Evolutionary conservation across 1,284 basidiomycete species (phyloP).

Genomic region (Ceratobasidium papillatum): DNA sequence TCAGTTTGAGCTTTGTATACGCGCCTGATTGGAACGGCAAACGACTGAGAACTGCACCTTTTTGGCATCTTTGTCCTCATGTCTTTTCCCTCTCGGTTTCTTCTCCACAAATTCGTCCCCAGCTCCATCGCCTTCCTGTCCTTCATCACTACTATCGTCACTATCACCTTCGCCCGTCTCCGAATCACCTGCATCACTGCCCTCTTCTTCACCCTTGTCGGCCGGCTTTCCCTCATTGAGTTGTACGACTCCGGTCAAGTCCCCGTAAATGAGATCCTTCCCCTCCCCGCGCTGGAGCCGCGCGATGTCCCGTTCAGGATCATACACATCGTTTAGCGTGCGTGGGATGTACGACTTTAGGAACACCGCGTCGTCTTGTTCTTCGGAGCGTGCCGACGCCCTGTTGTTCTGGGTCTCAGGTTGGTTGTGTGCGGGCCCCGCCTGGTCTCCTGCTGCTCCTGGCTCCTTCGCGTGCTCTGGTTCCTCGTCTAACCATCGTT

Average conservation of each 20-base stretch:
- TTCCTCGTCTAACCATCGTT: constrained; percentile 46
- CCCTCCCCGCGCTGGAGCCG: constrained; percentile 74
- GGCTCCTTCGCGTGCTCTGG: constrained; percentile 44
- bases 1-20: not conserved
- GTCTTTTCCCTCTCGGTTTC: constrained; percentile 81
- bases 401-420: constrained; percentile 72
- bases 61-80: constrained; percentile 91
- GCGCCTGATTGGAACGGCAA: constrained; percentile 29
- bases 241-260: constrained; percentile 57
- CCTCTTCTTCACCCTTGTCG: constrained; percentile 42
- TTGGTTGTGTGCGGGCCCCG: constrained; percentile 34
- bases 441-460: constrained; percentile 32
- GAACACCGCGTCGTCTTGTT: constrained; percentile 87
- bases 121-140: constrained; percentile 47
- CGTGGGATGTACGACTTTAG: constrained; percentile 91
- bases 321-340: constrained; percentile 87
- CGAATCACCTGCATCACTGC: constrained; percentile 49
- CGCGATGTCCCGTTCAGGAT: constrained; percentile 89
- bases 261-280: constrained; percentile 80
- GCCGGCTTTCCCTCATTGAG: constrained; percentile 29
- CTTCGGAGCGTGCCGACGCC: constrained; percentile 54
- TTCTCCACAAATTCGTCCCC: constrained; percentile 59
- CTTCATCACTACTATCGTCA: constrained; percentile 49
- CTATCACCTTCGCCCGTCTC: constrained; percentile 53
- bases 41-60: constrained; percentile 64